Conservation (phyloP, 208 protist genomes). For the Wallacemonas sp. region DNA sequence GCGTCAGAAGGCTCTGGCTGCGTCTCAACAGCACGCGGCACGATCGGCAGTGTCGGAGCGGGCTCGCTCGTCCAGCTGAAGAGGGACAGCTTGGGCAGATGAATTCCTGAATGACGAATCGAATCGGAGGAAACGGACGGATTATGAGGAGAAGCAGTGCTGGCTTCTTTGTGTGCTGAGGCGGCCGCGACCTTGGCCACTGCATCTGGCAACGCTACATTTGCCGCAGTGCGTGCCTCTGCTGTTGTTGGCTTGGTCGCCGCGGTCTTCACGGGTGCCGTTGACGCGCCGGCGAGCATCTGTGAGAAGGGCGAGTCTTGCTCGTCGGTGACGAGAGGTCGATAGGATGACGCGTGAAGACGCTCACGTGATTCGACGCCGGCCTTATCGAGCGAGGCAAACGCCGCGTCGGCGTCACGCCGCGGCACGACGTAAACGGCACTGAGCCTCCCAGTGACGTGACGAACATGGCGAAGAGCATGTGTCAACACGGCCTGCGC, state of each 20-base stretch:
- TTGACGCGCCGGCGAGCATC: background rate
- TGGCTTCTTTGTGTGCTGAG: no score
- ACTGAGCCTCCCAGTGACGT: background rate
- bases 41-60: no score
- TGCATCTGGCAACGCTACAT: no score
- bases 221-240: no score
- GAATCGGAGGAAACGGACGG: background rate
- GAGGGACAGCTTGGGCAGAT: background rate
- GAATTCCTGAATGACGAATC: background rate
- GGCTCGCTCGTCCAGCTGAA: no score
- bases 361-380: background rate
- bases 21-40: no score
- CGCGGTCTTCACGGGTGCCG: no score
- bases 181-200: no score
- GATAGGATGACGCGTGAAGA: background rate
- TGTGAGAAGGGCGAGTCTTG: conserved; percentile 4
- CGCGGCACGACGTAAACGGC: background rate
- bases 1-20: no score
- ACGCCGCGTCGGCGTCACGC: background rate
- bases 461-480: conserved; percentile 18
- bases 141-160: background rate
- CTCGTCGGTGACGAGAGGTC: background rate
- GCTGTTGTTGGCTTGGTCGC: background rate
- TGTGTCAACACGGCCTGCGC: conserved; percentile 21
- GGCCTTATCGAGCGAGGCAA: background rate